phyloP scores from a whole-genome alignment of 176 grass and related monocot species.

The Hyparrhenia diplandra region DNA sequence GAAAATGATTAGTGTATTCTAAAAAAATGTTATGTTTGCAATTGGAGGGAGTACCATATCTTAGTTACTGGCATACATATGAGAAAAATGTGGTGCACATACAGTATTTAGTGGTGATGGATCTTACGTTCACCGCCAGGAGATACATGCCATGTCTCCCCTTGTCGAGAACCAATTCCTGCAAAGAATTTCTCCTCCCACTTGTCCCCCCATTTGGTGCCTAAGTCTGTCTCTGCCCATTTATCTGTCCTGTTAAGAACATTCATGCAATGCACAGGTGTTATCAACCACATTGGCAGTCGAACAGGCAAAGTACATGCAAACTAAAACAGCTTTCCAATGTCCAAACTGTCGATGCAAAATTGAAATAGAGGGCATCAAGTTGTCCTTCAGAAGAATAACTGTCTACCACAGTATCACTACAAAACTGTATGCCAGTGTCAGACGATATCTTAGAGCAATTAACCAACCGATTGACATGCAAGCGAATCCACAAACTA shows the following conservation, averaged over 20 bases:
- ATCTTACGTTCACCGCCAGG: constrained; percentile 71
- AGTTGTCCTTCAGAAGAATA: background rate
- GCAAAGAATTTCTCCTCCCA: constrained; percentile 98
- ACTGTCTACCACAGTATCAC: background rate
- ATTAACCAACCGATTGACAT: background rate
- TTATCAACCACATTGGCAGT: constrained; percentile 19
- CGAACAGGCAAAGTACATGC: background rate
- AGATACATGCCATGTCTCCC: constrained; percentile 98
- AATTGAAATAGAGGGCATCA: background rate
- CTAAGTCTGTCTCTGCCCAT: constrained; percentile 92
- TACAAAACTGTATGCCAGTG: background rate
- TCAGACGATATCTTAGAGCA: background rate
- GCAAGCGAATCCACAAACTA: background rate
- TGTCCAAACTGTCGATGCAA: background rate
- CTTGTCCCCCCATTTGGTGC: constrained; percentile 97
- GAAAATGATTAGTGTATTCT: background rate
- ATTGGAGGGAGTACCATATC: background rate
- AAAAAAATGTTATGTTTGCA: background rate
- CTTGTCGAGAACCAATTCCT: constrained; percentile 96
- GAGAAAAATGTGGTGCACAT: background rate
- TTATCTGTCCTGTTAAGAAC: constrained; percentile 90
- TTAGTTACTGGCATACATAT: constrained; percentile 5
- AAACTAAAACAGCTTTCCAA: background rate
- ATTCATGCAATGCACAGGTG: constrained; percentile 45
- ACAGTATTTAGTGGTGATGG: background rate